A percentile compares a stretch with the other conserved stretches of the same genome.
phyloP scores from a whole-genome alignment of 352 stramenopile genomes.

The Phytophthora sojae region DNA sequence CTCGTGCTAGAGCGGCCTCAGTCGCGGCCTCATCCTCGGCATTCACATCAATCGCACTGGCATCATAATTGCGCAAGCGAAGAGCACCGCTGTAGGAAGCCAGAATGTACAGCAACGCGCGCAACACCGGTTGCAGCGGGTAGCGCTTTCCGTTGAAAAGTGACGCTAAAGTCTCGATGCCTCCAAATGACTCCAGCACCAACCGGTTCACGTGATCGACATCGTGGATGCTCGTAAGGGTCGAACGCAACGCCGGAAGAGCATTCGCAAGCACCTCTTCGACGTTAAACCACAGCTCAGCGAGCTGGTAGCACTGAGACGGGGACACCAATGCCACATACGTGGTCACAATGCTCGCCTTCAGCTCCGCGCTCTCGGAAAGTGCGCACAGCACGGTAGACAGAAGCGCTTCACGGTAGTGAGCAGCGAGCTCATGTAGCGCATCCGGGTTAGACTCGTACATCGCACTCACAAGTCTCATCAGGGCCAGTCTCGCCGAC shows the following conservation, averaged over 20 bases:
- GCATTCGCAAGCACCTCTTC: slow-evolving; percentile 54
- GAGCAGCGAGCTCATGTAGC: slow-evolving; percentile 57
- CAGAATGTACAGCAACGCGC: slow-evolving; percentile 72
- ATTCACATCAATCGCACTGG: slow-evolving; percentile 74
- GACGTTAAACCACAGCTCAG: slow-evolving; percentile 57
- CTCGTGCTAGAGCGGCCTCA: slow-evolving; percentile 67
- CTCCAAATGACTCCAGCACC: slow-evolving; percentile 69
- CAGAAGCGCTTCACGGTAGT: slow-evolving; percentile 74
- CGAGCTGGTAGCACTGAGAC: slow-evolving; percentile 56
- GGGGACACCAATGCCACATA: slow-evolving; percentile 60
- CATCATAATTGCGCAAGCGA: slow-evolving; percentile 45
- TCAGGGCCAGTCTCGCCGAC: slow-evolving; percentile 48
- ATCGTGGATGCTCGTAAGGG: slow-evolving; percentile 56
- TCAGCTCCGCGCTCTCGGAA: slow-evolving; percentile 60
- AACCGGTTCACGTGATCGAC: slow-evolving; percentile 52
- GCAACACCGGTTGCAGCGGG: slow-evolving; percentile 53
- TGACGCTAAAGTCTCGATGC: slow-evolving; percentile 59
- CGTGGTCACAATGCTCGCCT: slow-evolving; percentile 57
- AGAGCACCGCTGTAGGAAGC: slow-evolving; percentile 59
- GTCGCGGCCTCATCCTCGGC: slow-evolving; percentile 79
- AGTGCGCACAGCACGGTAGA: slow-evolving; percentile 62
- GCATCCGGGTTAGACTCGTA: slow-evolving; percentile 45
- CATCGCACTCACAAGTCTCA: slow-evolving; percentile 58
- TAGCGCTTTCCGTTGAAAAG: slow-evolving; percentile 72
- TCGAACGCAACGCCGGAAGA: slow-evolving; percentile 48